Evolutionary conservation across 352 stramenopile species (phyloP).

Genomic region (Pythium chondricola): DNA sequence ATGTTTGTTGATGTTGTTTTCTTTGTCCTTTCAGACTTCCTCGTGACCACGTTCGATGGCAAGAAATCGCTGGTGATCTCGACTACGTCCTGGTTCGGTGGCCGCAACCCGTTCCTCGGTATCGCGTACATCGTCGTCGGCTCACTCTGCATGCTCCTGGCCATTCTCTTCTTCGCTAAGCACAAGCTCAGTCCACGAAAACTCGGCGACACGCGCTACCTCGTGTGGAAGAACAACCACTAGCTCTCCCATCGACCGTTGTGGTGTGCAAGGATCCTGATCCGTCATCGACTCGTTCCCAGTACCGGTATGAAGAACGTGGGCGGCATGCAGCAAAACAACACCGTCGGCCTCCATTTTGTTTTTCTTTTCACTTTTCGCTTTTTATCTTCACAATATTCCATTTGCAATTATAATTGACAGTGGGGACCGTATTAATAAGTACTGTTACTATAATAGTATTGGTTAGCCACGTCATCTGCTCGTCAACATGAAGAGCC

Average conservation of each 20-base stretch:
- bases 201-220: slow-evolving; percentile 92
- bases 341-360: too few species aligned
- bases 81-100: slow-evolving; percentile 95
- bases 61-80: slow-evolving; percentile 96
- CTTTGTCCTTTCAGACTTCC: slow-evolving; percentile 79
- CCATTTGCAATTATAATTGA: not conserved
- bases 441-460: not conserved
- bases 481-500: too few species aligned
- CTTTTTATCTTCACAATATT: not conserved
- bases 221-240: slow-evolving; percentile 96
- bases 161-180: slow-evolving; percentile 95
- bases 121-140: slow-evolving; percentile 96
- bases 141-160: slow-evolving; percentile 90
- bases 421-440: not conserved
- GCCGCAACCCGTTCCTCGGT: slow-evolving; percentile 95
- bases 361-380: slow-evolving; percentile 2
- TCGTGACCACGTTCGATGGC: slow-evolving; percentile 93
- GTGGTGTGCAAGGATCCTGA: not conserved
- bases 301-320: too few species aligned
- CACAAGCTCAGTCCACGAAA: slow-evolving; percentile 93
- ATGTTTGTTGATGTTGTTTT: not conserved
- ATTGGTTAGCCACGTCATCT: too few species aligned
- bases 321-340: too few species aligned
- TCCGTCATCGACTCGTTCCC: slow-evolving; percentile 1
- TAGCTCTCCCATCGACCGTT: slow-evolving; percentile 21